Conservation (phyloP, 192 early-diverging fungal species). For the Mortierella claussenii region DNA sequence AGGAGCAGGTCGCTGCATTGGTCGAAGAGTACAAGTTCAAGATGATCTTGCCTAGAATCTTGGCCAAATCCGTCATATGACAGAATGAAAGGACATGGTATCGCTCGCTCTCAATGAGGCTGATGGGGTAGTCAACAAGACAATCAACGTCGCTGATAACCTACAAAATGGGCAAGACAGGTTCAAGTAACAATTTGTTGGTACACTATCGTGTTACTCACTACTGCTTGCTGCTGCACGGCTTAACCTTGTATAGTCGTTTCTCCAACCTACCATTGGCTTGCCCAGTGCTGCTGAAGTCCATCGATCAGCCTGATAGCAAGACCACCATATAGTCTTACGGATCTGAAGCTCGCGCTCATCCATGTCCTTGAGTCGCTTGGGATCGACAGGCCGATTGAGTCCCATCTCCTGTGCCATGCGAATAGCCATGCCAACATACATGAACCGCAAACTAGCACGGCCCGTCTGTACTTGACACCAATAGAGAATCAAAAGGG, state of each 20-base stretch:
- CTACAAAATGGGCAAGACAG: background rate
- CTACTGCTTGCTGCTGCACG: too few relatives aligned
- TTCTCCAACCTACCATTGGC: slow-evolving; percentile 50
- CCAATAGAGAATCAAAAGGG: slow-evolving; percentile 54
- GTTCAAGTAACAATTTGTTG: too few relatives aligned
- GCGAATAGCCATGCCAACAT: slow-evolving; percentile 54
- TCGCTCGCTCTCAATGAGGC: slow-evolving; percentile 15
- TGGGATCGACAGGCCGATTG: slow-evolving; percentile 36
- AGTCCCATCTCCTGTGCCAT: slow-evolving; percentile 59
- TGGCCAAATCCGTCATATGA: slow-evolving; percentile 36
- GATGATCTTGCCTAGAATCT: slow-evolving; percentile 44
- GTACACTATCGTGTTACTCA: too few relatives aligned
- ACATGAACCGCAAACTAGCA: slow-evolving; percentile 52
- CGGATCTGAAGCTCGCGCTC: slow-evolving; percentile 43
- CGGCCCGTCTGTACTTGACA: slow-evolving; percentile 52
- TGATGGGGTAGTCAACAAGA: slow-evolving; percentile 38
- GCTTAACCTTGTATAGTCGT: too few relatives aligned
- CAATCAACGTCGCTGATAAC: slow-evolving; percentile 50
- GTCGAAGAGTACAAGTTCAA: slow-evolving; percentile 41
- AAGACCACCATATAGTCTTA: slow-evolving; percentile 53
- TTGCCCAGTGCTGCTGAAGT: slow-evolving; percentile 50
- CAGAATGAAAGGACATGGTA: slow-evolving; percentile 17
- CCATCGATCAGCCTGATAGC: slow-evolving; percentile 52
- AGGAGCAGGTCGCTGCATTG: slow-evolving; percentile 37
- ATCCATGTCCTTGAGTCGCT: slow-evolving; percentile 25